phyloP scores from a whole-genome alignment of 148 eudicot genomes.

The Rhododendron molle region DNA sequence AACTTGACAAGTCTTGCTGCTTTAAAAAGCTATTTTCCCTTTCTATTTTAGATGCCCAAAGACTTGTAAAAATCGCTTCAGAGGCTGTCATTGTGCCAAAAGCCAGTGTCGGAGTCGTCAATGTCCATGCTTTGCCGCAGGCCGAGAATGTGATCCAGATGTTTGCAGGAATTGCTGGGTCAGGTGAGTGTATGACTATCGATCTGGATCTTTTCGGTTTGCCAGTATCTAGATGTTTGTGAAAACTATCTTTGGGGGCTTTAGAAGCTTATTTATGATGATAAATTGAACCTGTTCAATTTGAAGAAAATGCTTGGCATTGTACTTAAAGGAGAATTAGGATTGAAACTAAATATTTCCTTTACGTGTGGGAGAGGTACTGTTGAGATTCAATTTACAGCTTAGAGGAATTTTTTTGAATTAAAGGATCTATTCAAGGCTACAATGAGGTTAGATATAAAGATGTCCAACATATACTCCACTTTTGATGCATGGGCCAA shows the following conservation, averaged over 20 bases:
- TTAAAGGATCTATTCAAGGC: background rate
- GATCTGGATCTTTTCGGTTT: background rate
- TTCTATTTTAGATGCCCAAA: conserved; percentile 67
- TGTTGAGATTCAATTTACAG: background rate
- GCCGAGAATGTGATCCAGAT: conserved; percentile 99
- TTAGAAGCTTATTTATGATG: background rate
- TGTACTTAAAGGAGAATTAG: background rate
- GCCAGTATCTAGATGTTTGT: background rate
- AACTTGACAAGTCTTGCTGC: background rate
- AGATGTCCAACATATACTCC: background rate
- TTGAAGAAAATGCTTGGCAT: background rate
- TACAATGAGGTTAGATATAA: background rate
- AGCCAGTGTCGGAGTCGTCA: conserved; percentile 99
- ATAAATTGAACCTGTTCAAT: background rate
- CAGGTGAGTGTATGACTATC: conserved; percentile 41
- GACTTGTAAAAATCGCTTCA: conserved; percentile 87
- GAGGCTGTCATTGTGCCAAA: conserved; percentile 99
- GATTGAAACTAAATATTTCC: background rate
- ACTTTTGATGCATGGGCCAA: background rate
- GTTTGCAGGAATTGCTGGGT: conserved; percentile 99
- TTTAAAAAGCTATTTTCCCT: conserved; percentile 1
- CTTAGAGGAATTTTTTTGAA: background rate
- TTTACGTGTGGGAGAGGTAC: background rate
- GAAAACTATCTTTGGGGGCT: background rate
- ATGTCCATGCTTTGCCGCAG: conserved; percentile 99